A percentile compares a stretch with the other conserved stretches of the same genome.
Conservation (phyloP, 2,329 filamentous ascomycete genomes). For the Fusarium pseudocircinatum region DNA sequence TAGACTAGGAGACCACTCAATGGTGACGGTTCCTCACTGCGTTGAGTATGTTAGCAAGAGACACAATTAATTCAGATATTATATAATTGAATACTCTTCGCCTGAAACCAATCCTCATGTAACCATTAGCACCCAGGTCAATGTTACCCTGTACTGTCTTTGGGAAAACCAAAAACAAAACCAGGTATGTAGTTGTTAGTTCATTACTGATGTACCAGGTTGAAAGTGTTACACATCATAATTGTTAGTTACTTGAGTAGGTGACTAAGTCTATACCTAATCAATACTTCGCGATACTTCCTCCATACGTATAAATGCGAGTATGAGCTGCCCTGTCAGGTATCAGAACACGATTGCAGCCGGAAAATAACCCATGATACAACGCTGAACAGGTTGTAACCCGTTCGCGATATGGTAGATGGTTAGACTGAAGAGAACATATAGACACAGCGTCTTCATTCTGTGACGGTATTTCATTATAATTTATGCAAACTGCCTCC, state of each 20-base stretch:
- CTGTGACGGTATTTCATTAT: slow-evolving; percentile 24
- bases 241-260: background rate
- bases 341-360: background rate
- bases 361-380: background rate
- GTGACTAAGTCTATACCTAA: background rate
- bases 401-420: background rate
- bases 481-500: slow-evolving; percentile 30
- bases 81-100: background rate
- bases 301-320: background rate
- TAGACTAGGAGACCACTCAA: background rate
- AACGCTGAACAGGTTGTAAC: background rate
- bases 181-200: background rate
- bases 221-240: no score
- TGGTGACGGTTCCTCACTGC: background rate
- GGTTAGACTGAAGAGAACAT: background rate
- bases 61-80: background rate
- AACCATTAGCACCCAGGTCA: background rate
- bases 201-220: background rate
- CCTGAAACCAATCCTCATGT: background rate
- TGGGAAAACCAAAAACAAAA: background rate
- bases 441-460: slow-evolving; percentile 18
- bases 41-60: background rate
- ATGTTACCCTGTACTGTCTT: slow-evolving; percentile 2
- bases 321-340: background rate
- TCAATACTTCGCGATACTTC: background rate